A percentile compares a stretch with the other conserved stretches of the same genome.
Evolutionary conservation across 257 asterid genomes (phyloP).

Genomic region (Scutellaria minor): DNA sequence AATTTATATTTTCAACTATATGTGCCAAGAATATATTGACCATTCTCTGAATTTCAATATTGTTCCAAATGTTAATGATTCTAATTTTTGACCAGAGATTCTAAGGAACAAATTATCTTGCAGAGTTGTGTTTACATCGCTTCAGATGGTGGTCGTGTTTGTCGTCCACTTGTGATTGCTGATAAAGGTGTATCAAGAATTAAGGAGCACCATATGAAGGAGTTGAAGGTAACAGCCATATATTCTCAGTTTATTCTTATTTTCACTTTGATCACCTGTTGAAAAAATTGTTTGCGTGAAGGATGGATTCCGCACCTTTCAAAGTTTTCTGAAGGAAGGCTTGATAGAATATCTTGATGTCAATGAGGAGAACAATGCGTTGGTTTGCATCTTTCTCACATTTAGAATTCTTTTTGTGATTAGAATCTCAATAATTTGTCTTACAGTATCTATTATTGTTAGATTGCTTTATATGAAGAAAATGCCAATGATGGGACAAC

Average conservation of each 20-base stretch:
- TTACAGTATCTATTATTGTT: constrained; percentile 37
- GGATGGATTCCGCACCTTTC: constrained; percentile 91
- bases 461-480: constrained; percentile 91
- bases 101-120: constrained; percentile 42
- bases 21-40: constrained; percentile 15
- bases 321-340: constrained; percentile 83
- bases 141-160: constrained; percentile 99
- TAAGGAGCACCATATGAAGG: constrained; percentile 95
- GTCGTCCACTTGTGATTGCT: constrained; percentile 97
- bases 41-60: not conserved
- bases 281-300: constrained; percentile 44
- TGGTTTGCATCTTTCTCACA: constrained; percentile 55
- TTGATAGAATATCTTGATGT: constrained; percentile 96
- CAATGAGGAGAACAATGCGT: constrained; percentile 94
- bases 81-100: not conserved
- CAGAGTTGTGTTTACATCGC: constrained; percentile 96
- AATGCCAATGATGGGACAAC: constrained; percentile 78
- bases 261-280: constrained; percentile 31
- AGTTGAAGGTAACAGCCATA: constrained; percentile 68
- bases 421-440: constrained; percentile 20
- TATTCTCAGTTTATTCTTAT: constrained; percentile 22
- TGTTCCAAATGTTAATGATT: not conserved
- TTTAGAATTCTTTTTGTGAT: constrained; percentile 18
- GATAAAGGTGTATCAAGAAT: constrained; percentile 93
- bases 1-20: not conserved